A percentile compares a stretch with the other conserved stretches of the same genome.
Conservation (phyloP, 2,329 filamentous ascomycete species). For the Ophiosphaerella narmari region DNA sequence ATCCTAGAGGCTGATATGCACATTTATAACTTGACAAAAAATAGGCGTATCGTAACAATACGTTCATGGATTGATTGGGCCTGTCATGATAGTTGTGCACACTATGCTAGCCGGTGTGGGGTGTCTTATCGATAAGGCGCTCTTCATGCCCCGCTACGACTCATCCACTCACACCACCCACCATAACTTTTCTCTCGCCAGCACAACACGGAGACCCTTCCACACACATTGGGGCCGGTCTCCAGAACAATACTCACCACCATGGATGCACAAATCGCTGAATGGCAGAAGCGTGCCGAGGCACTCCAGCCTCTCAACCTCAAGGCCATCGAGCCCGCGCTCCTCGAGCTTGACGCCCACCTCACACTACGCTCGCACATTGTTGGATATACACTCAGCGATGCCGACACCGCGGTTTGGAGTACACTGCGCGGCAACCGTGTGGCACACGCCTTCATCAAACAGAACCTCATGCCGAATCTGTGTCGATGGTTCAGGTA, state of each 20-base stretch:
- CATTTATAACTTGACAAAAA: too few species aligned
- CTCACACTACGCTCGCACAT: slow-evolving; percentile 86
- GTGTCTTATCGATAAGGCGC: too few species aligned
- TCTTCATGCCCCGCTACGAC: slow-evolving; percentile 7
- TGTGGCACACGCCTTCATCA: slow-evolving; percentile 79
- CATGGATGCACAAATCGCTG: slow-evolving; percentile 50
- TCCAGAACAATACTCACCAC: not conserved
- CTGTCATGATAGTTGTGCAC: too few species aligned
- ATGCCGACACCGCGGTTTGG: slow-evolving; percentile 83
- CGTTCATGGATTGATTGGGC: too few species aligned
- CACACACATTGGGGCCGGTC: too few species aligned
- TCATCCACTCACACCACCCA: slow-evolving; percentile 6
- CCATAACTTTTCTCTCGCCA: not conserved
- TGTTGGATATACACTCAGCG: slow-evolving; percentile 76
- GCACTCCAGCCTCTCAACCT: slow-evolving; percentile 69
- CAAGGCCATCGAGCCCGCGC: slow-evolving; percentile 76
- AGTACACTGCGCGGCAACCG: slow-evolving; percentile 81
- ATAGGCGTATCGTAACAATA: too few species aligned
- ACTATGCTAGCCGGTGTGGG: too few species aligned
- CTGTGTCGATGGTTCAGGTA: slow-evolving; percentile 85
- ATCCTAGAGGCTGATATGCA: too few species aligned
- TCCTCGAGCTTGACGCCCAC: slow-evolving; percentile 82
- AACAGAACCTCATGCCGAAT: slow-evolving; percentile 76
- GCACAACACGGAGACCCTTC: not conserved
- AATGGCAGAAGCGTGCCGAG: slow-evolving; percentile 62